These are phyloP conservation scores for Xylariaceae sp. DNA, from an alignment of 2,329 filamentous ascomycete genomes.

Conservation along the genomic window DNA sequence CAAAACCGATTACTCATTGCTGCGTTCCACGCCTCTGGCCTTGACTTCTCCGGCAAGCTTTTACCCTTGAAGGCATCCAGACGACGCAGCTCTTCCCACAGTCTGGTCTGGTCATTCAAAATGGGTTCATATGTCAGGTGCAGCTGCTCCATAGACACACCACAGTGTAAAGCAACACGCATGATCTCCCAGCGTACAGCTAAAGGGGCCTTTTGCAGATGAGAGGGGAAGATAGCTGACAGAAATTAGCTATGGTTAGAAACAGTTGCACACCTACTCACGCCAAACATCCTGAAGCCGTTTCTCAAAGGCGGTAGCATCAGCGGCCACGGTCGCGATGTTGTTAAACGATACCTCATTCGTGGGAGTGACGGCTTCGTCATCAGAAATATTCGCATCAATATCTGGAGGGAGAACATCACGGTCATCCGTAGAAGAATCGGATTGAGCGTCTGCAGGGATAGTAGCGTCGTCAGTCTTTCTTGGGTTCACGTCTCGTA, in stretches of 20 bases:
- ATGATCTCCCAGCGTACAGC: constrained; percentile 49
- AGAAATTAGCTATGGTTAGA: constrained; percentile 6
- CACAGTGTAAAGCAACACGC: constrained; percentile 43
- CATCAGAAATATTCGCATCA: background rate
- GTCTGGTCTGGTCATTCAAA: constrained; percentile 40
- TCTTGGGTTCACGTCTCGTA: background rate
- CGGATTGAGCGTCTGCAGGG: background rate
- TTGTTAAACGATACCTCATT: constrained; percentile 1
- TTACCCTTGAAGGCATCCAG: constrained; percentile 41
- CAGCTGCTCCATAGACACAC: constrained; percentile 36
- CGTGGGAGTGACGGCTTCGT: background rate
- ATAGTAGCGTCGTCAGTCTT: background rate
- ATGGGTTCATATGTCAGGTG: constrained; percentile 34
- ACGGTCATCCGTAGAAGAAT: background rate
- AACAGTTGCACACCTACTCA: constrained; percentile 18
- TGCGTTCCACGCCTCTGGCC: constrained; percentile 42
- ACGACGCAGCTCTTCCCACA: constrained; percentile 39
- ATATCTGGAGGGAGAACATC: background rate
- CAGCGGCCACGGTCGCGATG: background rate
- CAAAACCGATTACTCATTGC: constrained; percentile 36
- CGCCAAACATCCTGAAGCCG: constrained; percentile 30
- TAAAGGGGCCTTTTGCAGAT: constrained; percentile 42
- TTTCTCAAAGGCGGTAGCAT: constrained; percentile 16
- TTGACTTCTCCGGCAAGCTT: constrained; percentile 44
- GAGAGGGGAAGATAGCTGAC: constrained; percentile 33